Conservation (phyloP, 192 early-diverging fungal genomes). For the Coemansia sp. region DNA sequence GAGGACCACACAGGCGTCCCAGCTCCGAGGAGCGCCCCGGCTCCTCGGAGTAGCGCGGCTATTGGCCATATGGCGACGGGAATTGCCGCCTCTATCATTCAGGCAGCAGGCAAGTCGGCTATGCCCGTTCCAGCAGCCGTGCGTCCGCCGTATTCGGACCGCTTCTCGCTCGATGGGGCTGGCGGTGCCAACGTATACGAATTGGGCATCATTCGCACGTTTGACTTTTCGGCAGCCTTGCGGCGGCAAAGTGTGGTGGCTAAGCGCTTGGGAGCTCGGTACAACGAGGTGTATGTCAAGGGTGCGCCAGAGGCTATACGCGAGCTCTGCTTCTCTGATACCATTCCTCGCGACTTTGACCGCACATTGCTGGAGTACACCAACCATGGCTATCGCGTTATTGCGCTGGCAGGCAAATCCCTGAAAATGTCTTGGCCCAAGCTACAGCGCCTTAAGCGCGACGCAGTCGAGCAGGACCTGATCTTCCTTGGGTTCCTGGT, state of each 20-base stretch:
- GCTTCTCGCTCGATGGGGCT: constrained; percentile 59
- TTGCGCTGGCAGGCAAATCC: constrained; percentile 85
- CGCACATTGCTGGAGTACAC: constrained; percentile 80
- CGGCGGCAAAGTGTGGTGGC: constrained; percentile 94
- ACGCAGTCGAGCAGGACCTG: constrained; percentile 81
- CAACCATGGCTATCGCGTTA: constrained; percentile 95
- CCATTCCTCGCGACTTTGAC: constrained; percentile 83
- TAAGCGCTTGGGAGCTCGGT: constrained; percentile 59
- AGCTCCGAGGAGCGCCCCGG: neutral
- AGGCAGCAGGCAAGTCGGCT: neutral
- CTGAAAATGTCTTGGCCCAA: constrained; percentile 70
- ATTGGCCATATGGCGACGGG: constrained; percentile 8
- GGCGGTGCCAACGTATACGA: constrained; percentile 53
- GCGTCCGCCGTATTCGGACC: constrained; percentile 72
- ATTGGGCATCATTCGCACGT: constrained; percentile 79
- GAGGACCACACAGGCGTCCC: constrained; percentile 35
- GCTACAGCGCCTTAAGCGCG: constrained; percentile 70
- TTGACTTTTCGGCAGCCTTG: constrained; percentile 90
- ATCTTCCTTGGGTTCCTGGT: constrained; percentile 93
- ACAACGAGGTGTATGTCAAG: constrained; percentile 83
- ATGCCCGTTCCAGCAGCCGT: constrained; percentile 77
- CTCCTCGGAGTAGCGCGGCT: neutral
- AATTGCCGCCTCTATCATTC: neutral
- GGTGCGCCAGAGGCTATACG: constrained; percentile 96
- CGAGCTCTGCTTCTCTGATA: constrained; percentile 79